Evolutionary conservation across 345 rosid species (phyloP).

Genomic region (Acer campestre): DNA sequence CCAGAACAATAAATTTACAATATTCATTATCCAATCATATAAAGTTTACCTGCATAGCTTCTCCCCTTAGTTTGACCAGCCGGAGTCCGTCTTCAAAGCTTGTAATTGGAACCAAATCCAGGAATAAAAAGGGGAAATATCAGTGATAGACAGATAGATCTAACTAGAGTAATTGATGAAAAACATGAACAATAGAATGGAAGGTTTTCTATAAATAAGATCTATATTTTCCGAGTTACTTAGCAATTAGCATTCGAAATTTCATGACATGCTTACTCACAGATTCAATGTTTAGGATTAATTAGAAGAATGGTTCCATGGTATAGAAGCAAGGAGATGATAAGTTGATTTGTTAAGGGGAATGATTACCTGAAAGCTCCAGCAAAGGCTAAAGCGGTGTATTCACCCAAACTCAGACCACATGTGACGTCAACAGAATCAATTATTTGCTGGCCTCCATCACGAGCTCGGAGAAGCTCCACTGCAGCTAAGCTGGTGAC

Average conservation of each 20-base stretch:
- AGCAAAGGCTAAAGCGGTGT: conserved; percentile 94
- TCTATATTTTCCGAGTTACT: not conserved
- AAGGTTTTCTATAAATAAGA: not conserved
- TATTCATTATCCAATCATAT: conserved; percentile 12
- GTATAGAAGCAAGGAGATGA: not conserved
- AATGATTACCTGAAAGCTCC: conserved; percentile 83
- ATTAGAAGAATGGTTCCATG: not conserved
- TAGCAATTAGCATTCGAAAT: not conserved
- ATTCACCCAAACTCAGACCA: conserved; percentile 98
- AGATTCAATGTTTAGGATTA: conserved; percentile 6
- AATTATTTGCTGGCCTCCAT: conserved; percentile 85
- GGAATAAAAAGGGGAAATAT: conserved; percentile 23
- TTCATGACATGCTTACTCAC: conserved; percentile 2
- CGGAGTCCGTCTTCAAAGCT: conserved; percentile 98
- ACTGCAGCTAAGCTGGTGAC: conserved; percentile 99
- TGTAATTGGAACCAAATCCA: conserved; percentile 21
- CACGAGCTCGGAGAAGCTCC: conserved; percentile 80
- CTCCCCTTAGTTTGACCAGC: conserved; percentile 94
- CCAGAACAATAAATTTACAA: not conserved
- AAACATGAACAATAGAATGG: not conserved
- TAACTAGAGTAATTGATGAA: not conserved
- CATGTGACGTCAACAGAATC: conserved; percentile 93
- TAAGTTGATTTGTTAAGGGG: not conserved
- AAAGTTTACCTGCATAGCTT: conserved; percentile 88
- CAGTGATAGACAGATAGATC: conserved; percentile 5